phyloP scores from a whole-genome alignment of 2,329 filamentous ascomycete species.

The Pleomassaria siparia region DNA sequence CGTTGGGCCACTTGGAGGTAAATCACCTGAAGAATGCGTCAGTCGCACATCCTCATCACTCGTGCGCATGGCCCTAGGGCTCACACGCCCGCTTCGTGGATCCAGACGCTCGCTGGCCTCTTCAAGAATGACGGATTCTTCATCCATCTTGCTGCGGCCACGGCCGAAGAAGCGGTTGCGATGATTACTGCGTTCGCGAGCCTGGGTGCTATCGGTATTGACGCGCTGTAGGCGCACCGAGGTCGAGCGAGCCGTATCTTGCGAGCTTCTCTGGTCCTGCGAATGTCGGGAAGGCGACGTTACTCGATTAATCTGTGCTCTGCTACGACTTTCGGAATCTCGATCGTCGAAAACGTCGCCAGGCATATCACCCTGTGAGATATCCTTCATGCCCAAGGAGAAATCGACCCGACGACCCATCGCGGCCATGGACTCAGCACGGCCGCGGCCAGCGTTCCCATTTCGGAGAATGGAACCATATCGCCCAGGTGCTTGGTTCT shows the following conservation, averaged over 20 bases:
- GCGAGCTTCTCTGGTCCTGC: constrained; percentile 29
- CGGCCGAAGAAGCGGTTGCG: constrained; percentile 65
- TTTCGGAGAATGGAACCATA: constrained; percentile 60
- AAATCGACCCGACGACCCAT: constrained; percentile 69
- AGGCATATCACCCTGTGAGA: constrained; percentile 60
- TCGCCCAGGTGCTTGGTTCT: constrained; percentile 22
- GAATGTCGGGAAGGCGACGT: constrained; percentile 40
- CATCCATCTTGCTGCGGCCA: constrained; percentile 24
- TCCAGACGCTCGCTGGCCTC: constrained; percentile 42
- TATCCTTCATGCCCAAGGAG: constrained; percentile 65
- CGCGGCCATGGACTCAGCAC: constrained; percentile 59
- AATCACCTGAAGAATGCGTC: constrained; percentile 27
- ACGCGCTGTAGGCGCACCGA: constrained; percentile 36
- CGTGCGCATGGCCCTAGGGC: constrained; percentile 30
- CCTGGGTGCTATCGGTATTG: constrained; percentile 35
- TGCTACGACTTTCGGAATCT: constrained; percentile 35
- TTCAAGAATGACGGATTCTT: constrained; percentile 50
- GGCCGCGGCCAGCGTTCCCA: constrained; percentile 51
- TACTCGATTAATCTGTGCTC: constrained; percentile 43
- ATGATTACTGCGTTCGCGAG: constrained; percentile 48
- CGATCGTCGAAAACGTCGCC: constrained; percentile 67
- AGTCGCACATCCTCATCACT: constrained; percentile 22
- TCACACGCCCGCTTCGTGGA: constrained; percentile 37
- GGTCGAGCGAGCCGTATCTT: constrained; percentile 38
- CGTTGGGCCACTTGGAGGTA: constrained; percentile 16